Evolutionary conservation across 805 yeast genomes (phyloP).

Genomic region (Wickerhamiella sorbophila): DNA sequence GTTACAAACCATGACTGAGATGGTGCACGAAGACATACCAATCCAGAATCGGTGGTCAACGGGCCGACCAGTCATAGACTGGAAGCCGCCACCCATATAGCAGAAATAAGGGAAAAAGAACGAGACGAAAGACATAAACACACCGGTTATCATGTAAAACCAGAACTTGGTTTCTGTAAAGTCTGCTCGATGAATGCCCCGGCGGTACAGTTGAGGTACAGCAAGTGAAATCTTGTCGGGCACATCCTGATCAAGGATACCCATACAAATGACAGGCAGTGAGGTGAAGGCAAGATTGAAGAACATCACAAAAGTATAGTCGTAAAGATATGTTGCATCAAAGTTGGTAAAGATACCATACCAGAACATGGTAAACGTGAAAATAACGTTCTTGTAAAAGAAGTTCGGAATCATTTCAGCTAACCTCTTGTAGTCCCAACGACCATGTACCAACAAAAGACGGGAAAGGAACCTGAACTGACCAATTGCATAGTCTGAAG

Average conservation of each 20-base stretch:
- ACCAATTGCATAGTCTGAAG: conserved; percentile 72
- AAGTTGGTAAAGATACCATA: conserved; percentile 54
- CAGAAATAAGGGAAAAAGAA: conserved; percentile 58
- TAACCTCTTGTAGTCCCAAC: conserved; percentile 65
- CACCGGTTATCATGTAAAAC: conserved; percentile 54
- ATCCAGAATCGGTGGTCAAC: conserved; percentile 52
- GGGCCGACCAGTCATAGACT: conserved; percentile 13
- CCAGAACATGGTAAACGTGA: conserved; percentile 67
- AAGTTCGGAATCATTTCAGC: conserved; percentile 73
- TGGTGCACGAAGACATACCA: conserved; percentile 50
- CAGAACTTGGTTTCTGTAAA: conserved; percentile 49
- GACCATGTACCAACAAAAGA: conserved; percentile 59
- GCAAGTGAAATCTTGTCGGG: conserved; percentile 48
- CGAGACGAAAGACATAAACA: conserved; percentile 57
- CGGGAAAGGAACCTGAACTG: conserved; percentile 59
- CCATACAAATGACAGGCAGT: conserved; percentile 60
- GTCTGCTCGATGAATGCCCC: conserved; percentile 53
- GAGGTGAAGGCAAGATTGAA: conserved; percentile 76
- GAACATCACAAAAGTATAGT: conserved; percentile 65
- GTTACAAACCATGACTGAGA: conserved; percentile 52
- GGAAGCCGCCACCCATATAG: conserved; percentile 31
- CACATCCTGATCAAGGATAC: conserved; percentile 66
- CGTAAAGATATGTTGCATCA: conserved; percentile 66
- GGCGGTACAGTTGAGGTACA: conserved; percentile 56
- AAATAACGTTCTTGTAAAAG: conserved; percentile 64